Conservation (phyloP, 2,329 filamentous ascomycete species). For the Colletotrichum sp. region DNA sequence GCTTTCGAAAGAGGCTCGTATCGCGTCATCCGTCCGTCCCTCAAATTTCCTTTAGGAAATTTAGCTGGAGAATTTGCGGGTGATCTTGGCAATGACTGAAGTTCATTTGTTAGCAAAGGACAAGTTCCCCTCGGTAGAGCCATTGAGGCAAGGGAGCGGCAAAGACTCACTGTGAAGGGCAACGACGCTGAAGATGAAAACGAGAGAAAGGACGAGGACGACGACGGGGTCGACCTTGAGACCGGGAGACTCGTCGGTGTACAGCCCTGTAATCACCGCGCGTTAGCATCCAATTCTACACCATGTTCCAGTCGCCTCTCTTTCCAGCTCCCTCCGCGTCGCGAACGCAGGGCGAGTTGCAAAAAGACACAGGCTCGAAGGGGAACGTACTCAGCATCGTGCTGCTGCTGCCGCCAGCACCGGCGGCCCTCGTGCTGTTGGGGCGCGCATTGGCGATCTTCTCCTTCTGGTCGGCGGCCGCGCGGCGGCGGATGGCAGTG, state of each 20-base stretch:
- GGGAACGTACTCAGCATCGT: slow-evolving; percentile 90
- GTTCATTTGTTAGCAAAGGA: not conserved
- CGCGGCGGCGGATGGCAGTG: slow-evolving; percentile 92
- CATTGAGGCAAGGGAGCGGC: not conserved
- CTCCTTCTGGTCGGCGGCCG: slow-evolving; percentile 96
- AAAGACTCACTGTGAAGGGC: slow-evolving; percentile 87
- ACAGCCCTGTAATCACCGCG: slow-evolving; percentile 67
- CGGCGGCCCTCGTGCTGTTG: slow-evolving; percentile 89
- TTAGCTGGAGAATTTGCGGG: slow-evolving; percentile 81
- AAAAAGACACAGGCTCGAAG: not conserved
- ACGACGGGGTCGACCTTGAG: slow-evolving; percentile 98
- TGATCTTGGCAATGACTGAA: slow-evolving; percentile 92
- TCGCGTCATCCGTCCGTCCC: not conserved
- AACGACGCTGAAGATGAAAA: slow-evolving; percentile 99
- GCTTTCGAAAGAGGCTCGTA: not conserved
- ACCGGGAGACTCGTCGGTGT: slow-evolving; percentile 97
- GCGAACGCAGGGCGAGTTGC: not conserved
- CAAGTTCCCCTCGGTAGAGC: not conserved
- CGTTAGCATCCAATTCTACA: slow-evolving; percentile 27
- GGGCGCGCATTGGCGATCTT: slow-evolving; percentile 94
- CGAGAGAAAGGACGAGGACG: slow-evolving; percentile 92
- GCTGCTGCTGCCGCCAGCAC: slow-evolving; percentile 93
- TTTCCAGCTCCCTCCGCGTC: not conserved
- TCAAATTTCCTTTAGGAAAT: not conserved
- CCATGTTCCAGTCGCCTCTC: no score